Percentiles rank a stretch among this genome's conserved stretches.
Evolutionary conservation across 768 basidiomycete genomes (phyloP).

Genomic region (Macrolepiota dolichaula): DNA sequence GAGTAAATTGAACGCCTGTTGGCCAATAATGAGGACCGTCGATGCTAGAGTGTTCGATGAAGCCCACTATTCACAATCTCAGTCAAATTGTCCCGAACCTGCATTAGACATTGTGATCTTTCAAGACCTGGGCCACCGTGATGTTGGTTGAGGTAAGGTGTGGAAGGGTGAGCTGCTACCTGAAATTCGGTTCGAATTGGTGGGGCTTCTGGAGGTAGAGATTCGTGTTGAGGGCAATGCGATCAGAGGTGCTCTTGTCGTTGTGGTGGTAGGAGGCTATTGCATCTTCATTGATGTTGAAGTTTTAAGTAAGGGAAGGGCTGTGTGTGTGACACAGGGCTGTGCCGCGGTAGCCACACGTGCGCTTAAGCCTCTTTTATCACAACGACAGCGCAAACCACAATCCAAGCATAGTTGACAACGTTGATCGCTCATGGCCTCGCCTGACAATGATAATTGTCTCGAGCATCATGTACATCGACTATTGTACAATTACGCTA

Average conservation of each 20-base stretch:
- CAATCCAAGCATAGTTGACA: not conserved
- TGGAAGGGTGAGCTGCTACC: not conserved
- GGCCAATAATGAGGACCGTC: not conserved
- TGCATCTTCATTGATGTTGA: no score
- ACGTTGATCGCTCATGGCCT: not conserved
- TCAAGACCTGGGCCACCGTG: not conserved
- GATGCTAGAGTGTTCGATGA: not conserved
- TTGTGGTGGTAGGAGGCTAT: no score
- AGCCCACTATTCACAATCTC: no score
- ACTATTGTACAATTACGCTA: constrained; percentile 8
- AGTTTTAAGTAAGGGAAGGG: no score
- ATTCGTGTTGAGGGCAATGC: not conserved
- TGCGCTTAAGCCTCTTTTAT: not conserved
- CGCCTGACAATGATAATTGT: not conserved
- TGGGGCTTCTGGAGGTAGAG: no score
- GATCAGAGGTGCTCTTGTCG: no score
- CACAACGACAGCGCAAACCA: no score
- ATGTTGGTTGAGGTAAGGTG: not conserved
- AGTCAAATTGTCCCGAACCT: not conserved
- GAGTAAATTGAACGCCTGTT: not conserved
- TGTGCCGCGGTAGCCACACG: no score
- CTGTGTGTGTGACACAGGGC: no score
- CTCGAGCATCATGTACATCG: constrained; percentile 5
- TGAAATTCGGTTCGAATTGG: no score
- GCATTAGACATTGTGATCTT: not conserved